These are phyloP conservation scores for Pichia occidentalis DNA, from an alignment of 805 yeast species.

Conservation along the genomic window DNA sequence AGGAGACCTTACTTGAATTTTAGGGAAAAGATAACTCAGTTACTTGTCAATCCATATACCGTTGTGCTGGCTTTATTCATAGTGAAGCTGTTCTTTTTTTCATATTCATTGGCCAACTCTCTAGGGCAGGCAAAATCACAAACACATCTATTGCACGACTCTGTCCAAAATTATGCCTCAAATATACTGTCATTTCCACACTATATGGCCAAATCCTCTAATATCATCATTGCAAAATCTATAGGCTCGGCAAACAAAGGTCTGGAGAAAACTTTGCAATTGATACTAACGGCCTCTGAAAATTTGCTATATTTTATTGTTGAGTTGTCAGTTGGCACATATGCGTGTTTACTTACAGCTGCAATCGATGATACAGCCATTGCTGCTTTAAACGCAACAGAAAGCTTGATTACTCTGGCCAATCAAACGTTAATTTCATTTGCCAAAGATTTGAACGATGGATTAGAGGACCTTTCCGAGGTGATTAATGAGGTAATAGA, in stretches of 20 bases:
- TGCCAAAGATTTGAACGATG: conserved; percentile 60
- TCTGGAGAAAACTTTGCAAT: conserved; percentile 36
- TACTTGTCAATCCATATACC: conserved; percentile 62
- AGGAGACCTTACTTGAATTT: conserved; percentile 39
- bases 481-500: conserved; percentile 50
- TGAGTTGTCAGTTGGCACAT: conserved; percentile 77
- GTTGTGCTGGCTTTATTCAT: conserved; percentile 47
- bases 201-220: conserved; percentile 49
- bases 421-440: conserved; percentile 50
- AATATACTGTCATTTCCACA: conserved; percentile 44
- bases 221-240: conserved; percentile 41
- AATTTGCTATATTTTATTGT: conserved; percentile 55
- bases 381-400: conserved; percentile 69
- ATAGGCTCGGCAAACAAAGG: conserved; percentile 44
- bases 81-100: conserved; percentile 56
- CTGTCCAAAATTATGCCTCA: conserved; percentile 36
- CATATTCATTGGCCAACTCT: conserved; percentile 37
- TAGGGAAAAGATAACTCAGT: conserved; percentile 52
- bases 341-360: conserved; percentile 72
- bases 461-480: conserved; percentile 52
- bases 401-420: conserved; percentile 50
- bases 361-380: conserved; percentile 66
- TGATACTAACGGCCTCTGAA: conserved; percentile 52
- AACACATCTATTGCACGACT: conserved; percentile 39
- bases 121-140: conserved; percentile 35